Base-by-base conservation (phyloP, 208 protist genomes). In the Trichomonas gallinae region DNA sequence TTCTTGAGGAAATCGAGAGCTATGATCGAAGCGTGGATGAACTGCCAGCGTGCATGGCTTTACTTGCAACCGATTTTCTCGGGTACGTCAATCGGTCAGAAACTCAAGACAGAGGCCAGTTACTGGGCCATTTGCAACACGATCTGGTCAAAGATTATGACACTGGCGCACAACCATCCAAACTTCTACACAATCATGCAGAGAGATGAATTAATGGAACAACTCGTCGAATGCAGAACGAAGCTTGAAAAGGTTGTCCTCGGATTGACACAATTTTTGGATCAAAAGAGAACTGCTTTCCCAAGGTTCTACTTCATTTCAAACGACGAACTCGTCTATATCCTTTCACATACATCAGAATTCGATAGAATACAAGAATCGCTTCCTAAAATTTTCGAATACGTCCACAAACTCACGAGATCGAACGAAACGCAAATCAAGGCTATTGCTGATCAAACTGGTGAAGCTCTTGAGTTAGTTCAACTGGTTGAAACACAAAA, bases 381-480 rank as follows among this genome's bases (percentile, higher is more conserved):
- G 9, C 31, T 97, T 15, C 44, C 31, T 26, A 96, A 96, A 96
- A 34, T 51, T 15, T 96, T 96, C 36, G 89, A 96, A 72, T 51
- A 72, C 44, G 49, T 96, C 31, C 13, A 44, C 38, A 31, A 10
- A 26, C 15, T 96, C 0, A 96, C n/a, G 0, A 34, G 42, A 51
- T 40, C 49, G 10, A 45, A 96, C 34, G 98, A 99, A 96, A 97
- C 46, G 10, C 46, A 98, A 97, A 99, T 99, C 98, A 98, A 98
- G 58, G 98, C 98, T 58, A 99, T 99, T 98, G 98, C 98, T 96
- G 99, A 98, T 3, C 98, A 98, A 45, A 99, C 99, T 98, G 98
- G 98, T 91, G 99, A 99, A 97, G 98, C 98, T 96, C 98, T 99
- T 49, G 97, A 98, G 11, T 99, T 99, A 97, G 97, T 97, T 49